Conservation (phyloP, 768 basidiomycete genomes). For the Trametopsis cervina region DNA sequence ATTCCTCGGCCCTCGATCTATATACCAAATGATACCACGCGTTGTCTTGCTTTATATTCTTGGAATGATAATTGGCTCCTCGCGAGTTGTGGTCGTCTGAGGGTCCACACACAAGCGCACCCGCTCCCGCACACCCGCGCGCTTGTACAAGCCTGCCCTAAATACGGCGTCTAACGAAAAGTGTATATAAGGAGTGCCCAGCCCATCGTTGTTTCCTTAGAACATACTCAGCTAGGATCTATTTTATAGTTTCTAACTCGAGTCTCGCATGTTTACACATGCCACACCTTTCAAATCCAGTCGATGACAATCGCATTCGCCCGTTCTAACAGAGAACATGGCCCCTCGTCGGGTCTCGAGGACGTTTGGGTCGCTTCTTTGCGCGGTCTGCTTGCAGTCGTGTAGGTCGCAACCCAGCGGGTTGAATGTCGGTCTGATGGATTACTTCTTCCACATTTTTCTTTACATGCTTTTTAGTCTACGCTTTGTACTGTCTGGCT, state of each 20-base stretch:
- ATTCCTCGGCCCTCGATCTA: no score
- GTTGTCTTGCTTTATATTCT: no score
- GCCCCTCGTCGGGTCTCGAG: slow-evolving; percentile 37
- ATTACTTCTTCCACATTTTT: slow-evolving; percentile 9
- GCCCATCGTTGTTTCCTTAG: slow-evolving; percentile 32
- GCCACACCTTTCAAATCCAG: slow-evolving; percentile 64
- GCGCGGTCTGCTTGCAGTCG: slow-evolving; percentile 7
- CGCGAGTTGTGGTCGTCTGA: no score
- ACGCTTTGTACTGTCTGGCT: no score
- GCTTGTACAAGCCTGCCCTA: slow-evolving; percentile 14
- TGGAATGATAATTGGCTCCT: no score
- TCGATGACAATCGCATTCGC: slow-evolving; percentile 60
- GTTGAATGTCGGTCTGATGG: slow-evolving; percentile 14
- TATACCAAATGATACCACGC: no score
- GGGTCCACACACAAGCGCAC: no score
- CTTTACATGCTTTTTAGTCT: no score
- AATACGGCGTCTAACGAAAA: slow-evolving; percentile 8
- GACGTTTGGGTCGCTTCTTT: slow-evolving; percentile 45
- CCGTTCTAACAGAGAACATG: slow-evolving; percentile 65
- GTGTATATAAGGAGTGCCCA: no score
- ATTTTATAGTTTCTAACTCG: slow-evolving; percentile 73
- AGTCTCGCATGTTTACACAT: slow-evolving; percentile 76
- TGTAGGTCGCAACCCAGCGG: slow-evolving; percentile 6
- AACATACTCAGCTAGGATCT: slow-evolving; percentile 80
- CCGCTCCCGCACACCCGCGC: no score